These are phyloP conservation scores for Chlamydomonas incerta DNA, from an alignment of 139 green algal species.

Conservation along the genomic window DNA sequence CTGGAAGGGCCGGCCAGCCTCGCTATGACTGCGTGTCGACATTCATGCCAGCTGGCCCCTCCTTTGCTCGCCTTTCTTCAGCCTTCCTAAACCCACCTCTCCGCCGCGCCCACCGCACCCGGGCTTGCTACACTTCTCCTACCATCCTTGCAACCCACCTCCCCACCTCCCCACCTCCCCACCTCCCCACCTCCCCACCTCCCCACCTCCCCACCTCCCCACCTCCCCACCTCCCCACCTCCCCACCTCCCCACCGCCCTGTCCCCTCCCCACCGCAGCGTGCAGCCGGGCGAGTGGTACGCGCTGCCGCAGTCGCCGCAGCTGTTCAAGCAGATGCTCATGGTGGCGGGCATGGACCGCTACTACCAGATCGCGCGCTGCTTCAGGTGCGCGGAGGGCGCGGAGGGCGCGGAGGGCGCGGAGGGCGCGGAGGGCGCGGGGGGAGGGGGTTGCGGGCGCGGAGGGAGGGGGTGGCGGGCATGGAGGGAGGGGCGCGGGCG, in stretches of 20 bases:
- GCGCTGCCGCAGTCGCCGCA: constrained; percentile 97
- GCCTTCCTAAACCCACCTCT: too few species aligned
- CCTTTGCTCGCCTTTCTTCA: too few species aligned
- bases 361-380: constrained; percentile 98
- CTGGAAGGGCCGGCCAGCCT: too few species aligned
- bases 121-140: too few species aligned
- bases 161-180: neutral
- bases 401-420: neutral
- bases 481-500: neutral
- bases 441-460: too few species aligned
- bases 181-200: neutral
- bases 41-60: too few species aligned
- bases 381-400: too few species aligned
- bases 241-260: neutral
- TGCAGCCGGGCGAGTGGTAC: constrained; percentile 88
- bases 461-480: too few species aligned
- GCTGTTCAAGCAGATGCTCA: constrained; percentile 99
- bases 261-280: constrained; percentile 25
- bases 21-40: too few species aligned
- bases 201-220: too few species aligned
- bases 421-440: neutral
- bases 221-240: neutral
- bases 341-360: constrained; percentile 94
- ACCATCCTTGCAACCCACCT: neutral
- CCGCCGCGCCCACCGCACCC: too few species aligned